Percentiles rank a stretch among this genome's conserved stretches.
Conservation (phyloP, 805 yeast species). For the Candida montana region DNA sequence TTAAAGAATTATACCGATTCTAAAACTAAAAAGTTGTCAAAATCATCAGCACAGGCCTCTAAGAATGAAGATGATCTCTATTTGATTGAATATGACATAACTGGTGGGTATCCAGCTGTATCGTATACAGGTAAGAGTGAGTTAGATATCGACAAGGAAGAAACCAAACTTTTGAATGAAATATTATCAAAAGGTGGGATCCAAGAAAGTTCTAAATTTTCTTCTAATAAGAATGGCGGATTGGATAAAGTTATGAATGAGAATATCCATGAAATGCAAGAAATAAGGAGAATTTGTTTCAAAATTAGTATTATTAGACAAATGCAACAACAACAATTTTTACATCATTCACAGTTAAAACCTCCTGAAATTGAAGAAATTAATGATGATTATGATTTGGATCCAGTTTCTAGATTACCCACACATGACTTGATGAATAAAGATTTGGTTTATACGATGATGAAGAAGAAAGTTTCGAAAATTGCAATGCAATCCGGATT, state of each 20-base stretch:
- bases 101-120: constrained; percentile 73
- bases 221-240: constrained; percentile 44
- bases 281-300: constrained; percentile 80
- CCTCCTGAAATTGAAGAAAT: constrained; percentile 62
- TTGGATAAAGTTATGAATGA: constrained; percentile 53
- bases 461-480: constrained; percentile 68
- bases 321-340: constrained; percentile 77
- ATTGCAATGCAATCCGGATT: constrained; percentile 89
- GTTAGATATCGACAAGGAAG: constrained; percentile 39
- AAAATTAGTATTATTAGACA: constrained; percentile 83
- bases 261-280: constrained; percentile 78
- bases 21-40: constrained; percentile 28
- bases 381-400: constrained; percentile 64
- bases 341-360: constrained; percentile 68
- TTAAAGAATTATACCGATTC: constrained; percentile 27
- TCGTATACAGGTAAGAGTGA: constrained; percentile 47
- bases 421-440: constrained; percentile 60
- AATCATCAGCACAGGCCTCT: constrained; percentile 5
- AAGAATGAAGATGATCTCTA: constrained; percentile 39
- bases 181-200: constrained; percentile 30
- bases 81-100: constrained; percentile 78
- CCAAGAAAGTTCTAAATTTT: constrained; percentile 35
- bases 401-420: constrained; percentile 67
- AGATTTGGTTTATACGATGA: constrained; percentile 58
- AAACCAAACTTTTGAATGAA: constrained; percentile 38